phyloP scores from a whole-genome alignment of 495 filamentous ascomycete species.

The Hyaloscypha finlandica region DNA sequence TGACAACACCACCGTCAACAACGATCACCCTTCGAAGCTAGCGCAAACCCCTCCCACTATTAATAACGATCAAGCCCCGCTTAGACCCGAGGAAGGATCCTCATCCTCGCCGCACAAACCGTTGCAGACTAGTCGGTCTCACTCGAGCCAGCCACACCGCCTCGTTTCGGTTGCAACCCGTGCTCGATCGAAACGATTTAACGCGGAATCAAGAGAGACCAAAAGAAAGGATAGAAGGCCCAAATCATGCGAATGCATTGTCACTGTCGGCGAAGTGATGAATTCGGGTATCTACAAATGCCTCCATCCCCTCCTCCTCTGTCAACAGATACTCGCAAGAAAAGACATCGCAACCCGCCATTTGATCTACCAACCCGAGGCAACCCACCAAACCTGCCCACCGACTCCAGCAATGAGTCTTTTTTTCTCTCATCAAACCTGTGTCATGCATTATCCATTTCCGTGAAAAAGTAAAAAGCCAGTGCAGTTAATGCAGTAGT shows the following conservation, averaged over 20 bases:
- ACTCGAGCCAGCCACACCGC: too few species aligned
- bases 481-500: neutral
- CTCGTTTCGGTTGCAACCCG: too few species aligned
- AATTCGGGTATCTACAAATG: conserved; percentile 15
- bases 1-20: too few species aligned
- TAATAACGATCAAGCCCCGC: too few species aligned
- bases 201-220: neutral
- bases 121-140: too few species aligned
- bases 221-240: neutral
- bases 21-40: too few species aligned
- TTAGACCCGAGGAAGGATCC: too few species aligned
- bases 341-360: neutral
- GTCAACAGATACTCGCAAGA: neutral
- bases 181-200: too few species aligned
- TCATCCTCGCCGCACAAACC: too few species aligned
- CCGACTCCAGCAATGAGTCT: conserved; percentile 10
- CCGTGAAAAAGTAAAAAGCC: neutral
- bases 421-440: neutral
- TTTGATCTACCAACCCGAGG: neutral
- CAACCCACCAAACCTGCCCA: neutral
- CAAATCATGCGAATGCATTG: neutral
- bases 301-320: neutral
- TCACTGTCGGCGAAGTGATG: conserved; percentile 3
- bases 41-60: too few species aligned
- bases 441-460: neutral